phyloP scores from a whole-genome alignment of 805 yeast genomes.

The Metschnikowia vanudenii region DNA sequence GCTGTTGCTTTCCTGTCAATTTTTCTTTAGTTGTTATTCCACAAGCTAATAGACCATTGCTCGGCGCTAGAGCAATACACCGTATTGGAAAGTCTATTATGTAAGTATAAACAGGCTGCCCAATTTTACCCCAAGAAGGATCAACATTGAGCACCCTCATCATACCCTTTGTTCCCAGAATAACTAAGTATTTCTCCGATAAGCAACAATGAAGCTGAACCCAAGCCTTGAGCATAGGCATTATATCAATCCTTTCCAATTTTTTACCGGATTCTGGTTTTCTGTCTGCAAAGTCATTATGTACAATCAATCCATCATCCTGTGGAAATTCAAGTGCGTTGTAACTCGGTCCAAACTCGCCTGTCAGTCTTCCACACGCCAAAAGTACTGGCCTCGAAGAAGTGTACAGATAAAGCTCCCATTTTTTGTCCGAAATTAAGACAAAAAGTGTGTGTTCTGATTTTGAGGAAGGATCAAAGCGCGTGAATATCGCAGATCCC shows the following conservation, averaged over 20 bases:
- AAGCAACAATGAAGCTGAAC: slow-evolving; percentile 60
- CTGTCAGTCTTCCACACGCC: slow-evolving; percentile 68
- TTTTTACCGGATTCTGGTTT: not conserved
- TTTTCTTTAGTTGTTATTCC: slow-evolving; percentile 82
- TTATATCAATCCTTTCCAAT: not conserved
- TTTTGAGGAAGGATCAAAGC: slow-evolving; percentile 35
- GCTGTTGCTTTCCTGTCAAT: slow-evolving; percentile 66
- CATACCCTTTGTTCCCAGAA: slow-evolving; percentile 72
- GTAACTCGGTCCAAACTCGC: slow-evolving; percentile 60
- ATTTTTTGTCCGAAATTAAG: slow-evolving; percentile 61
- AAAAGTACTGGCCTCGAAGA: slow-evolving; percentile 49
- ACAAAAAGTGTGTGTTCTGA: slow-evolving; percentile 66
- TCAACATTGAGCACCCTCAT: slow-evolving; percentile 61
- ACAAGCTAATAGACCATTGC: slow-evolving; percentile 66
- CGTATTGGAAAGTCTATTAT: slow-evolving; percentile 72
- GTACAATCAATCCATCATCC: slow-evolving; percentile 26
- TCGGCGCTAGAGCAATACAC: slow-evolving; percentile 68
- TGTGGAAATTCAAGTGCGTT: slow-evolving; percentile 19
- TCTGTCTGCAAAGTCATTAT: slow-evolving; percentile 27
- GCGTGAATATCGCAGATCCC: slow-evolving; percentile 32
- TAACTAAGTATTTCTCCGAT: slow-evolving; percentile 56
- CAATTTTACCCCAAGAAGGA: slow-evolving; percentile 29
- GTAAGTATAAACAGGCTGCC: slow-evolving; percentile 67
- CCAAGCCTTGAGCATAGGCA: slow-evolving; percentile 45
- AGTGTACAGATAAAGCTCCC: slow-evolving; percentile 65